Conservation (phyloP, 163 green algal species). For the Chlorella variabilis region DNA sequence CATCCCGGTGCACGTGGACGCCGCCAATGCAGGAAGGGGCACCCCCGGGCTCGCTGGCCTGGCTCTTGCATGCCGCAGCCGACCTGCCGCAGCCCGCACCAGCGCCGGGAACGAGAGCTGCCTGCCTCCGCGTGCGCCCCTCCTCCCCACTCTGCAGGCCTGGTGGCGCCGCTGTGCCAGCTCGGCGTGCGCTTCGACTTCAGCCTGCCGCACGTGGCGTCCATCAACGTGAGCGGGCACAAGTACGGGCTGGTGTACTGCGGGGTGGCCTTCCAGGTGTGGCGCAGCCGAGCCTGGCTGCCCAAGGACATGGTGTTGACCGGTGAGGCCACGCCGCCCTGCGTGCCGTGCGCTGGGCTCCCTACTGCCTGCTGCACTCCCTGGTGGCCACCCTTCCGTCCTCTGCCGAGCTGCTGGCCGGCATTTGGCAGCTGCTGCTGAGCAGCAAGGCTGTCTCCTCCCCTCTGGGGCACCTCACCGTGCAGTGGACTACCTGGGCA, state of each 20-base stretch:
- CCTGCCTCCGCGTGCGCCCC: too few species aligned
- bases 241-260: conserved; percentile 58
- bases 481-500: conserved; percentile 55
- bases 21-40: conserved; percentile 43
- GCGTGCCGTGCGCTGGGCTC: too few species aligned
- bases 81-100: too few species aligned
- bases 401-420: neutral
- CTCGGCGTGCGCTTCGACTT: conserved; percentile 54
- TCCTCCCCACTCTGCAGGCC: neutral
- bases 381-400: too few species aligned
- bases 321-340: neutral
- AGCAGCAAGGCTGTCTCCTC: neutral
- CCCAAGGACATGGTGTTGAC: conserved; percentile 56
- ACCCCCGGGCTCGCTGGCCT: too few species aligned
- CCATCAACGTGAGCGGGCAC: conserved; percentile 60
- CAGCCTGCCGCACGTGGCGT: conserved; percentile 62
- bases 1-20: conserved; percentile 59
- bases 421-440: too few species aligned
- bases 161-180: conserved; percentile 22
- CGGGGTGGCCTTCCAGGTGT: conserved; percentile 56
- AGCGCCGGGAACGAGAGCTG: too few species aligned
- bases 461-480: too few species aligned
- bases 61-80: too few species aligned
- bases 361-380: too few species aligned
- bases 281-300: conserved; percentile 29